Percentiles rank a stretch among this genome's conserved stretches.
These are phyloP conservation scores for Climacium dendroides DNA, from an alignment of 225 moss, liverwort and hornwort genomes.

Conservation along the genomic window DNA sequence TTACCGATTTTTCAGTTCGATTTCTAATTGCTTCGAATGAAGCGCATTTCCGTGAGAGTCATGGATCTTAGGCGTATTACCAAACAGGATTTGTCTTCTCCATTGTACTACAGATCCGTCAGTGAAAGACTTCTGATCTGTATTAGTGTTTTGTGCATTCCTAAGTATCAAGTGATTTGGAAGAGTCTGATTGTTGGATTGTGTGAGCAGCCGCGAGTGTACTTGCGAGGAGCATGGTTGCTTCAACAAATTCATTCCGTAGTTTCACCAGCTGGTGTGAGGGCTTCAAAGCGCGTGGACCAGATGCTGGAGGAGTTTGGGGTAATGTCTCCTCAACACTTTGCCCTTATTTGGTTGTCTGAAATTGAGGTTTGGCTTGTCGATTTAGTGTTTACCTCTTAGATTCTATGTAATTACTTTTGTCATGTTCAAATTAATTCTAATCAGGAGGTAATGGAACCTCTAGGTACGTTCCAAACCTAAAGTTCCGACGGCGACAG, in stretches of 20 bases:
- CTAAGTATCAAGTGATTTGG: background rate
- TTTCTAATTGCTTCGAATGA: background rate
- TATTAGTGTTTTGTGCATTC: background rate
- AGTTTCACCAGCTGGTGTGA: conserved; percentile 70
- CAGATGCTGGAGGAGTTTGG: conserved; percentile 89
- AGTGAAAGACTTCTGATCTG: background rate
- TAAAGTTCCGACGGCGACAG: conserved; percentile 70
- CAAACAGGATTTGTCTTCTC: background rate
- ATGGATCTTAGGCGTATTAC: background rate
- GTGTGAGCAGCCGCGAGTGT: conserved; percentile 72
- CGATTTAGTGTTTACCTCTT: background rate
- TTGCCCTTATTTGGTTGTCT: background rate
- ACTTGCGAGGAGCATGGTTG: conserved; percentile 64
- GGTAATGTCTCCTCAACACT: conserved; percentile 17
- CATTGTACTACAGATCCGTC: background rate
- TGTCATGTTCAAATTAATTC: background rate
- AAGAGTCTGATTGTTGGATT: conserved; percentile 6
- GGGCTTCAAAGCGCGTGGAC: conserved; percentile 86
- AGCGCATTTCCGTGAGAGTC: background rate
- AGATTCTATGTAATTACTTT: background rate
- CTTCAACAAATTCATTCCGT: conserved; percentile 70
- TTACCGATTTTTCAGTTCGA: background rate
- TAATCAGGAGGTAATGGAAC: background rate
- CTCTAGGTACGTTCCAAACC: conserved; percentile 76
- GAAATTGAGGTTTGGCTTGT: background rate